These are phyloP conservation scores for Schoenoplectus tabernaemontani DNA, from an alignment of 202 grass and related monocot genomes.

Conservation along the genomic window DNA sequence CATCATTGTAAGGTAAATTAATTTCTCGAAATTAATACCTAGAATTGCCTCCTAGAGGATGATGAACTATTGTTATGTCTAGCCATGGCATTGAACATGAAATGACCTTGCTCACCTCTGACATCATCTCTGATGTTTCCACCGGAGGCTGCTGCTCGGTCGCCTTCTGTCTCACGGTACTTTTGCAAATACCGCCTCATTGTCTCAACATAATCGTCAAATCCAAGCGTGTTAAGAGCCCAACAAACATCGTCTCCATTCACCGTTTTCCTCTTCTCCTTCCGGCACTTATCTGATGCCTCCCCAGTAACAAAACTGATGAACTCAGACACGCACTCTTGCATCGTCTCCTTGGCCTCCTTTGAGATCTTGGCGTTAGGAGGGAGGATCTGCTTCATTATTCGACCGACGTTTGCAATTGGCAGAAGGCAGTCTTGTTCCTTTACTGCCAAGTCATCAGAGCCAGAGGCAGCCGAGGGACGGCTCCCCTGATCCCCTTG, in stretches of 20 bases:
- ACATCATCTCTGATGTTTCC: slow-evolving; percentile 17
- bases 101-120: slow-evolving; percentile 41
- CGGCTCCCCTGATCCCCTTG: not conserved
- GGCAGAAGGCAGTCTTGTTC: slow-evolving; percentile 85
- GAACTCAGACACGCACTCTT: slow-evolving; percentile 94
- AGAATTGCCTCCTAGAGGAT: slow-evolving; percentile 41
- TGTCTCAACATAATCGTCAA: slow-evolving; percentile 80
- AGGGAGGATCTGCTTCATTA: slow-evolving; percentile 93
- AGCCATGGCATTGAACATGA: slow-evolving; percentile 71
- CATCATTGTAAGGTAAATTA: not conserved
- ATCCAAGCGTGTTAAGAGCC: slow-evolving; percentile 67
- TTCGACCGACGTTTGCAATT: slow-evolving; percentile 87
- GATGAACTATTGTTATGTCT: slow-evolving; percentile 28
- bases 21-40: slow-evolving; percentile 5
- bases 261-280: slow-evolving; percentile 92
- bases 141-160: slow-evolving; percentile 37
- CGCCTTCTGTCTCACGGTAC: slow-evolving; percentile 68
- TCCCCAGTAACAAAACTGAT: slow-evolving; percentile 93
- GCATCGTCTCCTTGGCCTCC: slow-evolving; percentile 96
- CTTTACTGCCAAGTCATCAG: slow-evolving; percentile 41
- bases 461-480: not conserved
- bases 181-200: slow-evolving; percentile 75
- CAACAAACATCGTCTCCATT: slow-evolving; percentile 93
- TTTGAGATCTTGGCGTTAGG: slow-evolving; percentile 93
- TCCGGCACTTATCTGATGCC: slow-evolving; percentile 89